Percentiles rank a stretch among this genome's conserved stretches.
Evolutionary conservation across 148 eudicot species (phyloP).

Genomic region (Heliamphora exappendiculata): DNA sequence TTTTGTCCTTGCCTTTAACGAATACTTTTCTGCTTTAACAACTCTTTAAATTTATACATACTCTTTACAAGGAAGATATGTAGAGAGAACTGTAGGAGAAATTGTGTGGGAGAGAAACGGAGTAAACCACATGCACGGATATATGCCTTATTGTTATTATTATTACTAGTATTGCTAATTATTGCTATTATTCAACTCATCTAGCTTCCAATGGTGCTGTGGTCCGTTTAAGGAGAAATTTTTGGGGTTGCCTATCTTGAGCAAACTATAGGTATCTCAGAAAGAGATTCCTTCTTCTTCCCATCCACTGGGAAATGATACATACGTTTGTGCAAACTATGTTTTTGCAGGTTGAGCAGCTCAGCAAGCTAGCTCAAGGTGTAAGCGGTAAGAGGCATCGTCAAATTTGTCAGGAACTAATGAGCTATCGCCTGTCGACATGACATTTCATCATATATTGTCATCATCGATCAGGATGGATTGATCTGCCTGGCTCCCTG

Average conservation of each 20-base stretch:
- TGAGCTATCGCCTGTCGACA: too few relatives aligned
- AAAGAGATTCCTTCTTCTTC: too few relatives aligned
- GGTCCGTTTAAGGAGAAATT: too few relatives aligned
- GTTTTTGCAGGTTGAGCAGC: slow-evolving; percentile 5
- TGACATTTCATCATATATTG: too few relatives aligned
- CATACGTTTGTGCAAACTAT: too few relatives aligned
- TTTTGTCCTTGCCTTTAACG: background rate
- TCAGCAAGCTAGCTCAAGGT: background rate
- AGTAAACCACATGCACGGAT: background rate
- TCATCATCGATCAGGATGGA: too few relatives aligned
- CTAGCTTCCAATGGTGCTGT: too few relatives aligned
- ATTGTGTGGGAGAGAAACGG: background rate
- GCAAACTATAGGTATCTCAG: too few relatives aligned
- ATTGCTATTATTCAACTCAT: too few relatives aligned
- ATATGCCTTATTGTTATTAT: background rate
- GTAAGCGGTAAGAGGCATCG: background rate
- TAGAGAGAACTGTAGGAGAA: background rate
- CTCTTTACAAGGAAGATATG: background rate
- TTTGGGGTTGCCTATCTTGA: too few relatives aligned
- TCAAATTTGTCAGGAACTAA: too few relatives aligned
- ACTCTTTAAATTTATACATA: background rate
- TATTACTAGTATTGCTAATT: background rate
- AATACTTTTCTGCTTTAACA: background rate
- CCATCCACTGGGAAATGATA: background rate
- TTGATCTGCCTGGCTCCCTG: slow-evolving; percentile 20